Conservation (phyloP, 1,139 yeast species). For the Zygoascus sp. region DNA sequence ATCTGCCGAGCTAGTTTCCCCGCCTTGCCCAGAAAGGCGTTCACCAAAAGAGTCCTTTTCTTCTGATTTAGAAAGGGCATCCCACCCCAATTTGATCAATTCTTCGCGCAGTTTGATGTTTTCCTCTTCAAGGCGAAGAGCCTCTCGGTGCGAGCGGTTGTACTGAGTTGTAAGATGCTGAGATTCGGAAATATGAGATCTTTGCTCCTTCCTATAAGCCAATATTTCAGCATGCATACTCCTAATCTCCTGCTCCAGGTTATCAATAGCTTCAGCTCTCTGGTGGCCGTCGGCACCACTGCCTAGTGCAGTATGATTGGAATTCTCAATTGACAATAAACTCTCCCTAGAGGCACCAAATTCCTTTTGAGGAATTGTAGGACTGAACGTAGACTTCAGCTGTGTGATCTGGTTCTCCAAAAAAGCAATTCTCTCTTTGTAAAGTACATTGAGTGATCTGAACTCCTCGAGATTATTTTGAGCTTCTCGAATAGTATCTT, state of each 20-base stretch:
- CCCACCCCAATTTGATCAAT: background rate
- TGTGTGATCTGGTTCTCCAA: constrained; percentile 15
- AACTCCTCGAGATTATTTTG: constrained; percentile 15
- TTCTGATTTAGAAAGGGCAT: background rate
- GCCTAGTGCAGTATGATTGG: background rate
- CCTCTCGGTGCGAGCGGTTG: constrained; percentile 22
- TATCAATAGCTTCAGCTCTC: background rate
- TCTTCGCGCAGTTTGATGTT: background rate
- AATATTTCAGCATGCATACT: constrained; percentile 19
- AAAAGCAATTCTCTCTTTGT: constrained; percentile 16
- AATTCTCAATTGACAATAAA: background rate
- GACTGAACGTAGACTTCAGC: constrained; percentile 7
- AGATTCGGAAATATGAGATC: constrained; percentile 21
- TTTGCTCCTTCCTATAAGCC: constrained; percentile 23
- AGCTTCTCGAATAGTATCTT: constrained; percentile 13
- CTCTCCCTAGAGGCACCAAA: background rate
- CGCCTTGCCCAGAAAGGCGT: background rate
- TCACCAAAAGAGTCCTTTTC: background rate
- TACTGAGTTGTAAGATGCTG: constrained; percentile 27
- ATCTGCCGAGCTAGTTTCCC: background rate
- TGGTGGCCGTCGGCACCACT: background rate
- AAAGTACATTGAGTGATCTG: constrained; percentile 16
- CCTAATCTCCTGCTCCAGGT: constrained; percentile 5
- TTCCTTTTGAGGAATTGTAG: background rate
- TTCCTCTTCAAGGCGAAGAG: constrained; percentile 14